Evolutionary conservation across 805 yeast species (phyloP).

Genomic region (Starmerella floricola): DNA sequence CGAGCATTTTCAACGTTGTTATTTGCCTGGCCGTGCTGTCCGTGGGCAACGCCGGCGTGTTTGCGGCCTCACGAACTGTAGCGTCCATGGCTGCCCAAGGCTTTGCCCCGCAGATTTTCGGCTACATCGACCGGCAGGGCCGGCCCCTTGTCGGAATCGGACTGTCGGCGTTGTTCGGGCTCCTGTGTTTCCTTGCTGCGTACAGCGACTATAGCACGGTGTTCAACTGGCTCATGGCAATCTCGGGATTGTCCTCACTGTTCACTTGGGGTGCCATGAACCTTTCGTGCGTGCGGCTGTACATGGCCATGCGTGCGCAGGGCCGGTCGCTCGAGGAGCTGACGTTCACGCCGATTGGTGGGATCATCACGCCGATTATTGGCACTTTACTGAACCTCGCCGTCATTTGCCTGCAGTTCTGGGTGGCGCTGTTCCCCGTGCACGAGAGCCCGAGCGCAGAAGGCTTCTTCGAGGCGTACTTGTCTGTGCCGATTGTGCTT

Average conservation of each 20-base stretch:
- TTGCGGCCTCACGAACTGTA: conserved; percentile 55
- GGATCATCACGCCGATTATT: conserved; percentile 52
- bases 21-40: conserved; percentile 56
- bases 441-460: conserved; percentile 30
- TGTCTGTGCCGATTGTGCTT: conserved; percentile 37
- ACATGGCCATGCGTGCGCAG: conserved; percentile 46
- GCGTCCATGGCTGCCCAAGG: conserved; percentile 55
- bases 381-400: conserved; percentile 48
- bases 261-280: conserved; percentile 70
- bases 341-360: conserved; percentile 52
- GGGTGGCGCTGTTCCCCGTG: conserved; percentile 67
- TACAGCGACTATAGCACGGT: conserved; percentile 39
- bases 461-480: conserved; percentile 41
- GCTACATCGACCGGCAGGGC: conserved; percentile 63
- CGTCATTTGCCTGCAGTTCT: conserved; percentile 64
- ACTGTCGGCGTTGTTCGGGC: conserved; percentile 37
- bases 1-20: conserved; percentile 58
- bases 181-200: conserved; percentile 50
- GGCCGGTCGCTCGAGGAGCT: conserved; percentile 61
- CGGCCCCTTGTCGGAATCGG: conserved; percentile 64
- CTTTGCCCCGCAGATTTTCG: conserved; percentile 42
- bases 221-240: conserved; percentile 60
- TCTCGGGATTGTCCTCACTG: conserved; percentile 60
- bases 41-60: conserved; percentile 63
- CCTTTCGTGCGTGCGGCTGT: conserved; percentile 52